These are phyloP conservation scores for Daldinia vernicosa DNA, from an alignment of 495 filamentous ascomycete genomes.

Conservation along the genomic window DNA sequence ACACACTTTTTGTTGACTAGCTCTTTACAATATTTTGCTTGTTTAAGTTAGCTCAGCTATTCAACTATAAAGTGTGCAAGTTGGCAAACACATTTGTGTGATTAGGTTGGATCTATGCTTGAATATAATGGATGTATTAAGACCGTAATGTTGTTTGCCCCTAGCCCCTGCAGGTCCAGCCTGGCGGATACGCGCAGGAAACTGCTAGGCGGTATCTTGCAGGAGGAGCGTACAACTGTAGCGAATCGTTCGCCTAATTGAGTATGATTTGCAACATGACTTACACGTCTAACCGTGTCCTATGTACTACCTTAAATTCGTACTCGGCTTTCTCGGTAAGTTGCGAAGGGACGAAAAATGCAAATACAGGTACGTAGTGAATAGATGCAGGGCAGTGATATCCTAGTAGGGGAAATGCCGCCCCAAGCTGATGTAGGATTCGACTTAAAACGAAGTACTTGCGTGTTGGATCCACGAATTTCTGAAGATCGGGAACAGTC, in stretches of 20 bases:
- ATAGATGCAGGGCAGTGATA: constrained; percentile 14
- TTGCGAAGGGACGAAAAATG: background rate
- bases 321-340: constrained; percentile 22
- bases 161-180: constrained; percentile 29
- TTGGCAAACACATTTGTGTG: no score
- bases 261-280: constrained; percentile 1
- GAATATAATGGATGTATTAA: no score
- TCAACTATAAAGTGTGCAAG: no score
- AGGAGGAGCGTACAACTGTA: constrained; percentile 2
- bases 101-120: no score
- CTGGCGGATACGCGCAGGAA: constrained; percentile 21
- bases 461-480: background rate
- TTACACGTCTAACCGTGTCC: background rate
- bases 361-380: background rate
- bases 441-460: constrained; percentile 14
- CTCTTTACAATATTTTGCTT: no score
- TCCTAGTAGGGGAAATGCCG: constrained; percentile 31
- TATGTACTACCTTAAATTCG: constrained; percentile 9
- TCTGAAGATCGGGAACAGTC: background rate
- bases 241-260: constrained; percentile 1
- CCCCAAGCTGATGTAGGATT: background rate
- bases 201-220: constrained; percentile 12
- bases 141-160: constrained; percentile 3
- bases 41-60: no score
- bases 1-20: no score